Conservation (phyloP, 2,329 filamentous ascomycete genomes). For the Aspergillus floridensis region DNA sequence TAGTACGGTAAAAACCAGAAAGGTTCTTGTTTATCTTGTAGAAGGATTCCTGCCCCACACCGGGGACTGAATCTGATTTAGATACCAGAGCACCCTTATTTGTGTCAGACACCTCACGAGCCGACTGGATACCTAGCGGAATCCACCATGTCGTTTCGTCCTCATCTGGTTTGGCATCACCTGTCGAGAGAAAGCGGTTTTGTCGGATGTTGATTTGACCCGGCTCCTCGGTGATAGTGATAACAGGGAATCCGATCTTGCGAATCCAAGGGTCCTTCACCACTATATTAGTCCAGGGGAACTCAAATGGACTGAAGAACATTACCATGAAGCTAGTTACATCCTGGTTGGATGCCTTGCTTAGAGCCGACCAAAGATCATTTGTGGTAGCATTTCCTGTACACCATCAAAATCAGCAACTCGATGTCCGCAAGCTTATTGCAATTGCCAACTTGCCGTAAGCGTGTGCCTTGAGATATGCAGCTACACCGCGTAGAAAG, state of each 20-base stretch:
- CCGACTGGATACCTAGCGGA: slow-evolving; percentile 79
- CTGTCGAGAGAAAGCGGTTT: slow-evolving; percentile 84
- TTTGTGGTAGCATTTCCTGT: slow-evolving; percentile 77
- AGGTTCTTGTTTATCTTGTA: slow-evolving; percentile 93
- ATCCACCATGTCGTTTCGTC: slow-evolving; percentile 96
- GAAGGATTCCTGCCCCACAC: slow-evolving; percentile 68
- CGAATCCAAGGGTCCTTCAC: slow-evolving; percentile 77
- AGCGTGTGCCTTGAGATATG: slow-evolving; percentile 83
- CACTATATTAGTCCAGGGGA: slow-evolving; percentile 12
- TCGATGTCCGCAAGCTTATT: not conserved
- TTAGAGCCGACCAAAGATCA: slow-evolving; percentile 85
- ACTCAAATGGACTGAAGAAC: not conserved
- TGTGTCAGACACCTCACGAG: slow-evolving; percentile 61
- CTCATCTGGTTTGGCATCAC: slow-evolving; percentile 86
- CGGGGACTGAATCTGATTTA: slow-evolving; percentile 71
- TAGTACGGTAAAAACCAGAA: slow-evolving; percentile 87
- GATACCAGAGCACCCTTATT: slow-evolving; percentile 66
- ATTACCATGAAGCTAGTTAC: slow-evolving; percentile 77
- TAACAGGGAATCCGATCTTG: slow-evolving; percentile 89
- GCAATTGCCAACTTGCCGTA: slow-evolving; percentile 57
- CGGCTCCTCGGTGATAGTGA: slow-evolving; percentile 80
- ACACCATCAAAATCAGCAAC: slow-evolving; percentile 9
- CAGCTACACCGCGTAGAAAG: slow-evolving; percentile 85
- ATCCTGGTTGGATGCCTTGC: slow-evolving; percentile 82
- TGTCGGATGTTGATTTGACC: slow-evolving; percentile 81